Evolutionary conservation across 1,284 basidiomycete species (phyloP).

Genomic region (Cryptococcus maquisensis): DNA sequence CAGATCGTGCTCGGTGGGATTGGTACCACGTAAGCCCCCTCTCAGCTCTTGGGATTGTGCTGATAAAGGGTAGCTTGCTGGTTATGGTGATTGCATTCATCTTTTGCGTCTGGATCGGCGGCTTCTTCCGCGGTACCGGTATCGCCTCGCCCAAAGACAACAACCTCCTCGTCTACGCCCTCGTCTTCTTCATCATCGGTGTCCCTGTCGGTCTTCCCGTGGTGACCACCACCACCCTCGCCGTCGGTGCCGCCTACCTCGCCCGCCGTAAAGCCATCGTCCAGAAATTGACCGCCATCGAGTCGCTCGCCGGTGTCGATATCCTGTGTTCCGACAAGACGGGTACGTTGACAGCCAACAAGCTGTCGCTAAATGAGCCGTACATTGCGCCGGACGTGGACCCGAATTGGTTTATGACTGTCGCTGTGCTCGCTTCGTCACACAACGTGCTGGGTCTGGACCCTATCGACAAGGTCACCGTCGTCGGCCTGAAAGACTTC

Average conservation of each 20-base stretch:
- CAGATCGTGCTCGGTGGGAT: constrained; percentile 54
- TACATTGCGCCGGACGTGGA: constrained; percentile 52
- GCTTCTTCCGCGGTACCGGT: constrained; percentile 52
- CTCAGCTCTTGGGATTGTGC: background rate
- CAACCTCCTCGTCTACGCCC: constrained; percentile 52
- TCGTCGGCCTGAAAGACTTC: constrained; percentile 56
- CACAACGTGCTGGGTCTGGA: constrained; percentile 57
- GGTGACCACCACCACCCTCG: constrained; percentile 56
- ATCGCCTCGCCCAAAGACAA: constrained; percentile 54
- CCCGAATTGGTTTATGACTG: constrained; percentile 53
- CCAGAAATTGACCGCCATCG: constrained; percentile 60
- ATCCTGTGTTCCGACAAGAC: constrained; percentile 60
- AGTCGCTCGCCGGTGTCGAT: constrained; percentile 58
- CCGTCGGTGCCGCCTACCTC: constrained; percentile 58
- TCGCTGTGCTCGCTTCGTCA: constrained; percentile 56
- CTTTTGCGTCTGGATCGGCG: constrained; percentile 53
- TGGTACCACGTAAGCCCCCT: constrained; percentile 45
- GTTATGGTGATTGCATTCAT: constrained; percentile 55
- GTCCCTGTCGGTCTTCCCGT: constrained; percentile 57
- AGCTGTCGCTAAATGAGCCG: constrained; percentile 57
- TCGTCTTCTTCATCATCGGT: constrained; percentile 52
- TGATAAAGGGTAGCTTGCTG: constrained; percentile 40
- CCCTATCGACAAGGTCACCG: constrained; percentile 58
- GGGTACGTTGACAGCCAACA: constrained; percentile 56
- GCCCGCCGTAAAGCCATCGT: constrained; percentile 58